Evolutionary conservation across 2,329 filamentous ascomycete genomes (phyloP).

Genomic region (Neurospora sp.): DNA sequence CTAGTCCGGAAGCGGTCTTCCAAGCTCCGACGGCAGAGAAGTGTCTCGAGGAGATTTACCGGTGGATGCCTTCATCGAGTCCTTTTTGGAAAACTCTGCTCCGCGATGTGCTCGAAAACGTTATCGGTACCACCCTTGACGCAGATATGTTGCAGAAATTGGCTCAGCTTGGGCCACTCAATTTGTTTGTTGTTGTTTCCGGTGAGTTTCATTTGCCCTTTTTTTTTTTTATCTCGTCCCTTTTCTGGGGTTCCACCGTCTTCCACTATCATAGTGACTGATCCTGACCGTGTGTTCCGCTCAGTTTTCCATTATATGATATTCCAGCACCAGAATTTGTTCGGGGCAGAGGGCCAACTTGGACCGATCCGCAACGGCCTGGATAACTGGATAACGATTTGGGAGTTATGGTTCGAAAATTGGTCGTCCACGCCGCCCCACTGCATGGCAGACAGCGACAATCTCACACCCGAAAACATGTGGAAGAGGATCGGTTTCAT

Average conservation of each 20-base stretch:
- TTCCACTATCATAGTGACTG: not conserved
- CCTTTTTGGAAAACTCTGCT: conserved; percentile 16
- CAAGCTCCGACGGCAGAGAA: conserved; percentile 23
- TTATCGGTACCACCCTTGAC: conserved; percentile 15
- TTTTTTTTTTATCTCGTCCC: not conserved
- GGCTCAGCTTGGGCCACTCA: conserved; percentile 18
- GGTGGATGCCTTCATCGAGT: conserved; percentile 19
- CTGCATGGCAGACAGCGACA: conserved; percentile 9
- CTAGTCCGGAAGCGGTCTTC: conserved; percentile 26
- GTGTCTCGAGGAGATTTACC: conserved; percentile 22
- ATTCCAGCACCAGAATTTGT: conserved; percentile 27
- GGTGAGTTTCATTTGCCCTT: conserved; percentile 6
- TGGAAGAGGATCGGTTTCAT: conserved; percentile 27
- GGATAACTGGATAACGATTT: conserved; percentile 19
- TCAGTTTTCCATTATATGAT: conserved; percentile 22
- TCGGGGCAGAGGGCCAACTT: conserved; percentile 20
- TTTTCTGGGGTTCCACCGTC: not conserved
- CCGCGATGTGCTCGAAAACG: conserved; percentile 17
- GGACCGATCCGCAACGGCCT: conserved; percentile 22
- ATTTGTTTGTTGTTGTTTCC: conserved; percentile 20
- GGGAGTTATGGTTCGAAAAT: conserved; percentile 15
- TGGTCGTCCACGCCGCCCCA: conserved; percentile 10
- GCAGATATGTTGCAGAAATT: conserved; percentile 10
- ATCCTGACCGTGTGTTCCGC: not conserved
- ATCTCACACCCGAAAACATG: conserved; percentile 17